These are phyloP conservation scores for Pseudogymnoascus verrucosus DNA, from an alignment of 2,329 filamentous ascomycete genomes.

Conservation along the genomic window DNA sequence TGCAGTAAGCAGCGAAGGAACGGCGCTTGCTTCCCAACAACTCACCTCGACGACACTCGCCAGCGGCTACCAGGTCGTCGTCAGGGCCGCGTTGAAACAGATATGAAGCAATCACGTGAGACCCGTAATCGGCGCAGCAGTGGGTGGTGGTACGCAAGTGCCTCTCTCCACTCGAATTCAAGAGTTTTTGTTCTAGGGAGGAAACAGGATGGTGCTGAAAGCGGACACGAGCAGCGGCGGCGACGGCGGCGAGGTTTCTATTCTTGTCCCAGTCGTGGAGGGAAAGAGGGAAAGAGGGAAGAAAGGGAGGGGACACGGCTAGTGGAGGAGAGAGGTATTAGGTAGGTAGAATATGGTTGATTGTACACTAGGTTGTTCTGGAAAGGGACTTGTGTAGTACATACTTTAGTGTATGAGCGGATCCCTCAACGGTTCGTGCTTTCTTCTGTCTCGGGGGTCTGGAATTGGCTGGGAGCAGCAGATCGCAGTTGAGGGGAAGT, in stretches of 20 bases:
- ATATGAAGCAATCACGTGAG: neutral
- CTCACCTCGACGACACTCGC: neutral
- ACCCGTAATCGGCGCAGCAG: neutral
- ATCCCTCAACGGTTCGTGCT: neutral
- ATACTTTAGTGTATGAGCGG: neutral
- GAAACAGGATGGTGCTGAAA: neutral
- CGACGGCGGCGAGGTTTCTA: neutral
- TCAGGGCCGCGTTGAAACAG: neutral
- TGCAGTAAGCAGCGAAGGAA: neutral
- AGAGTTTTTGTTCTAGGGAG: neutral
- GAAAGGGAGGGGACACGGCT: no score
- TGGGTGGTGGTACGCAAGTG: neutral
- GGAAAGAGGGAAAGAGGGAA: neutral
- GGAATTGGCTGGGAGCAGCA: neutral
- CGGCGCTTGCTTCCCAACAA: neutral
- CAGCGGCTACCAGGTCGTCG: neutral
- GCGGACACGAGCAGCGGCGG: neutral
- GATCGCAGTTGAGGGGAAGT: neutral
- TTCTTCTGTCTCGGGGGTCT: neutral
- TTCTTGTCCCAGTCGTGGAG: neutral
- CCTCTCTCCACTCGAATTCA: neutral
- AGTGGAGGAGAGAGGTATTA: neutral
- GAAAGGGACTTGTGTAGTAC: neutral
- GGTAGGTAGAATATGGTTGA: neutral
- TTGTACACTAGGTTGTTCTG: neutral